phyloP scores from a whole-genome alignment of 345 rosid species.

The Arabis hirsuta region DNA sequence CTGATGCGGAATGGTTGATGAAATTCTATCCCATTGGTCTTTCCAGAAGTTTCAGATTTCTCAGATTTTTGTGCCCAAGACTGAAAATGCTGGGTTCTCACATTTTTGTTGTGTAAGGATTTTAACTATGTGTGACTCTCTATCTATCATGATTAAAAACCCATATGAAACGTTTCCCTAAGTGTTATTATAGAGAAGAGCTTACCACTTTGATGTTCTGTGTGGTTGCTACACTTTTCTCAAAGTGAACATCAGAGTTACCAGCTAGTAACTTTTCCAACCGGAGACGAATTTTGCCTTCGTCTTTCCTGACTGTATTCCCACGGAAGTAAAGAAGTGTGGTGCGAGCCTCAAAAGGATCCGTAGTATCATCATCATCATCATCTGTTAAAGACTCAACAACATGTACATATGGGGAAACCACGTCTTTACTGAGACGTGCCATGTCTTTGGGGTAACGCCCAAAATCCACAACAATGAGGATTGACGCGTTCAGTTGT shows the following conservation, averaged over 20 bases:
- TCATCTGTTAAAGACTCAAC: slow-evolving; percentile 77
- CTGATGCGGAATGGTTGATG: background rate
- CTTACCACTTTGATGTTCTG: slow-evolving; percentile 76
- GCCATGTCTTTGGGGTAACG: slow-evolving; percentile 75
- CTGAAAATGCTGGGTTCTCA: background rate
- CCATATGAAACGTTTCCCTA: background rate
- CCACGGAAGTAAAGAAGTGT: slow-evolving; percentile 94
- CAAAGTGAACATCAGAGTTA: slow-evolving; percentile 73
- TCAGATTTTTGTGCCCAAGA: background rate
- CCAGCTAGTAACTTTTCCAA: slow-evolving; percentile 68
- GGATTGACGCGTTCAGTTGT: slow-evolving; percentile 83
- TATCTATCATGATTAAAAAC: background rate
- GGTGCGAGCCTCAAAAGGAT: slow-evolving; percentile 74
- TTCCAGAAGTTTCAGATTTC: background rate
- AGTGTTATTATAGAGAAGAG: background rate
- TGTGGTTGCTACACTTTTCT: slow-evolving; percentile 64
- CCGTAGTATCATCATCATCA: slow-evolving; percentile 52
- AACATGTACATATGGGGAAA: slow-evolving; percentile 90
- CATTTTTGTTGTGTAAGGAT: background rate
- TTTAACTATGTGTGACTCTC: background rate
- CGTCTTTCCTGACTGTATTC: slow-evolving; percentile 86
- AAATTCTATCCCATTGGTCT: background rate
- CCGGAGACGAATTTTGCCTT: slow-evolving; percentile 82
- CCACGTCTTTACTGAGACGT: slow-evolving; percentile 82
- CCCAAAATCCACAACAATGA: slow-evolving; percentile 90